Conservation (phyloP, 352 stramenopile species). For the Phytophthora citricola region DNA sequence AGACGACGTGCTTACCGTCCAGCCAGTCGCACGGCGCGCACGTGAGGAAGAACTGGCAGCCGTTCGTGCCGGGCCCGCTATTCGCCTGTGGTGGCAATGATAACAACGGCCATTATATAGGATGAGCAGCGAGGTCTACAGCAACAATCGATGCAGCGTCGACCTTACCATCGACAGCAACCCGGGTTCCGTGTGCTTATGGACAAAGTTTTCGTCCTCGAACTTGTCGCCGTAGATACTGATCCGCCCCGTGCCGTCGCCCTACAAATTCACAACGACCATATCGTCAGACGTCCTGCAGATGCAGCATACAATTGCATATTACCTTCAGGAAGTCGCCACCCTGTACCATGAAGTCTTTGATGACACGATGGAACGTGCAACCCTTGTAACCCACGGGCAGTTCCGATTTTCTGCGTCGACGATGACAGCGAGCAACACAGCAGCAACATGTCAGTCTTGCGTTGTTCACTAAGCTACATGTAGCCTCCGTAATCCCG, state of each 20-base stretch:
- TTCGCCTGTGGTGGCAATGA: constrained; percentile 79
- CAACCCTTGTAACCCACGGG: constrained; percentile 90
- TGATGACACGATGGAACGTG: constrained; percentile 91
- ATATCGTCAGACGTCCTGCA: constrained; percentile 6
- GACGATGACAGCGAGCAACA: constrained; percentile 13
- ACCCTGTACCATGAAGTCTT: constrained; percentile 93
- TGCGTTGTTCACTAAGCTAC: not conserved
- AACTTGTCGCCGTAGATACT: constrained; percentile 92
- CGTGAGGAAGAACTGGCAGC: constrained; percentile 96
- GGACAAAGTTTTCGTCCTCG: constrained; percentile 81
- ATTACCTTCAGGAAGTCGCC: constrained; percentile 87
- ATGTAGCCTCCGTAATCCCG: not conserved
- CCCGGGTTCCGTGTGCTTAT: constrained; percentile 84
- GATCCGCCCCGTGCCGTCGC: constrained; percentile 82
- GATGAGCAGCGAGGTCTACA: constrained; percentile 2
- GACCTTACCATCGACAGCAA: constrained; percentile 79
- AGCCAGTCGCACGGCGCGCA: constrained; percentile 94
- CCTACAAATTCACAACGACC: constrained; percentile 41
- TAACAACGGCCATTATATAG: not conserved
- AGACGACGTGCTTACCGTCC: constrained; percentile 97
- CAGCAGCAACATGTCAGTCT: constrained; percentile 37
- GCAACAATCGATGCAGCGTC: constrained; percentile 1
- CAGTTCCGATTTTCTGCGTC: constrained; percentile 75
- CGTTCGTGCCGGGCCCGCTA: constrained; percentile 94
- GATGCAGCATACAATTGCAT: not conserved